Percentiles rank a stretch among this genome's conserved stretches.
Evolutionary conservation across 192 early-diverging fungal genomes (phyloP).

Genomic region (Podila clonocystis): DNA sequence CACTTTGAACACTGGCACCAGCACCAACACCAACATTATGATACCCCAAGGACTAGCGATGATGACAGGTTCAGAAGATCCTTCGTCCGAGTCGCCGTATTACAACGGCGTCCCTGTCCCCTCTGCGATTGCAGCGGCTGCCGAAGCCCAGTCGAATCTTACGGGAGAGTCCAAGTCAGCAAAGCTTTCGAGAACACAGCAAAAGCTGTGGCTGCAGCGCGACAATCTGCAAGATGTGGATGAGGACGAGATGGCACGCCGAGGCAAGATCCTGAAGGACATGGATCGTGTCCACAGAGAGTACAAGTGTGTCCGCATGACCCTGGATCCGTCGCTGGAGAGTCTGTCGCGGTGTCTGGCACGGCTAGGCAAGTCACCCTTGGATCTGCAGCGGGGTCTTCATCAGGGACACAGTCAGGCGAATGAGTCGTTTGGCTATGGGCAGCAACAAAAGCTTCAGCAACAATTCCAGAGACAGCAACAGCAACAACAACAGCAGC

Average conservation of each 20-base stretch:
- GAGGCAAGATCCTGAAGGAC: slow-evolving; percentile 3
- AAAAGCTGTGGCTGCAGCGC: slow-evolving; percentile 32
- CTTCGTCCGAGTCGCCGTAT: no score
- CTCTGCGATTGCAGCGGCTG: not conserved
- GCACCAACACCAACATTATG: not conserved
- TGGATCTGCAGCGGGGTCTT: not conserved
- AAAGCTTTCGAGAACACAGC: slow-evolving; percentile 33
- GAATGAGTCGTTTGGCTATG: not conserved
- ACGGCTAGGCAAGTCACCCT: not conserved
- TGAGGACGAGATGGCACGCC: slow-evolving; percentile 12
- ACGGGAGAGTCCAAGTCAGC: not conserved
- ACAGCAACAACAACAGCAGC: not conserved
- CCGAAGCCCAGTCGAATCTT: not conserved
- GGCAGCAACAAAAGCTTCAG: not conserved
- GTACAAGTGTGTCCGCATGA: slow-evolving; percentile 20
- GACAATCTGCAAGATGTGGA: slow-evolving; percentile 29
- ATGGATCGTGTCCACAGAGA: slow-evolving; percentile 38
- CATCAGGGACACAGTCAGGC: not conserved
- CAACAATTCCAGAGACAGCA: not conserved
- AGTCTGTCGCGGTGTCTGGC: slow-evolving; percentile 25
- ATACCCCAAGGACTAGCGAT: not conserved
- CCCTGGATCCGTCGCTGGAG: slow-evolving; percentile 22
- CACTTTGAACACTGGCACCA: not conserved
- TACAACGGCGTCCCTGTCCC: not conserved
- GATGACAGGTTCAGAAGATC: no score